Evolutionary conservation across 805 yeast species (phyloP), one percentile per base, ranked within the genome.

Genomic region (Limtongia smithiae): DNA sequence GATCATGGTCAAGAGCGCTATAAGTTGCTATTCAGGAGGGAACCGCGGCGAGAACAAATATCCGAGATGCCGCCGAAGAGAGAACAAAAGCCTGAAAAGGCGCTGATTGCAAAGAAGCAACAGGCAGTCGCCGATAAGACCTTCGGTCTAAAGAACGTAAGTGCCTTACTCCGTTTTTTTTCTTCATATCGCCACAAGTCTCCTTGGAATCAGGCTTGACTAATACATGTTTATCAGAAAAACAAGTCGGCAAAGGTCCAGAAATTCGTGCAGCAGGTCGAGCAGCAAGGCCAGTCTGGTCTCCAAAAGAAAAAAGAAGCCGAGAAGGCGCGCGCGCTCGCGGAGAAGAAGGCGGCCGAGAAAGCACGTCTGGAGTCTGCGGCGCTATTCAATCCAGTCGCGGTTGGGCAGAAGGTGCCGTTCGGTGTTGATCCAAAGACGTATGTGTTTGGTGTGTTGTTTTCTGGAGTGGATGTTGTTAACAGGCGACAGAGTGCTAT

Each of bases 371-470:
- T 78, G 40, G 97, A 91, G 63, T 94, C 95, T 4, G 83, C 87
- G 12, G 83, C 84, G 15, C 69, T 91, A 38, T 78, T 88, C 60
- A 83, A 81, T 28, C 71, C 80, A 0, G 73, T 80, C 3, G 73
- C 87, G 43, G 83, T 79, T 46, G 75, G 73, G 39, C 97, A 87
- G 67, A 88, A 87, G 65, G 86, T 91, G 28, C 95, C 96, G 36
- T 89, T 91, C 63, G 98, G 98, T 45, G 97, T 89, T 51, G 97
- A 93, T 70, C 98, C 98, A 46, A 91, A 93, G 71, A 80, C 95
- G 56, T 55, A 45, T 6, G 60, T 48, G 3, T 3, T 1, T 20
- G 4, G 4, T 35, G 14, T 17, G 28, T 25, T 25, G 9, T 9
- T 25, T 7, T 6, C 28, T 5, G 9, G 25, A 33, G 40, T 39